These are phyloP conservation scores for Paramecium tetraurelia DNA, from an alignment of 73 alveolate species.

Conservation along the genomic window DNA sequence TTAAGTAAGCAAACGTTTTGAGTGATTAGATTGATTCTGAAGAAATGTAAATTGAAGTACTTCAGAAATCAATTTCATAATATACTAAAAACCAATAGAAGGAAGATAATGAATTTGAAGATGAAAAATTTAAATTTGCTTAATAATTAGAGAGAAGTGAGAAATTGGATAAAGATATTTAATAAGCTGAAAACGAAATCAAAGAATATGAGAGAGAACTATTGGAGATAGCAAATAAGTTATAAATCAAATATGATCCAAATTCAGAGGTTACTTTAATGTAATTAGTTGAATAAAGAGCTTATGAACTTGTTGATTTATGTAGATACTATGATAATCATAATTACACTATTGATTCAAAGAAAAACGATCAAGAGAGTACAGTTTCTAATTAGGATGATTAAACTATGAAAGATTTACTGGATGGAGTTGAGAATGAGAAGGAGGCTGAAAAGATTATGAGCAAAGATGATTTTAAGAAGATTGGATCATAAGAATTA, in stretches of 20 bases:
- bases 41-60: neutral
- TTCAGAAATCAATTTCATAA: neutral
- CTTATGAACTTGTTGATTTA: conserved; percentile 19
- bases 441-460: conserved; percentile 40
- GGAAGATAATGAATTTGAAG: conserved; percentile 16
- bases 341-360: neutral
- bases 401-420: neutral
- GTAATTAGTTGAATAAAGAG: conserved; percentile 43
- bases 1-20: neutral
- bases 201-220: neutral
- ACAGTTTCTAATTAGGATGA: neutral
- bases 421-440: conserved; percentile 26
- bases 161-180: neutral
- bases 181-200: neutral
- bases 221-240: conserved; percentile 4
- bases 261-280: neutral
- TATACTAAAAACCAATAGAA: neutral
- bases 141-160: conserved; percentile 34
- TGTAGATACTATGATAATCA: neutral
- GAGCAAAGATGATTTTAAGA: neutral
- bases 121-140: conserved; percentile 23
- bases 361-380: neutral
- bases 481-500: neutral
- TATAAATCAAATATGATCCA: neutral
- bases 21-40: conserved; percentile 27